These are phyloP conservation scores for Fabrea salina DNA, from an alignment of 169 alveolate genomes.

Conservation along the genomic window DNA sequence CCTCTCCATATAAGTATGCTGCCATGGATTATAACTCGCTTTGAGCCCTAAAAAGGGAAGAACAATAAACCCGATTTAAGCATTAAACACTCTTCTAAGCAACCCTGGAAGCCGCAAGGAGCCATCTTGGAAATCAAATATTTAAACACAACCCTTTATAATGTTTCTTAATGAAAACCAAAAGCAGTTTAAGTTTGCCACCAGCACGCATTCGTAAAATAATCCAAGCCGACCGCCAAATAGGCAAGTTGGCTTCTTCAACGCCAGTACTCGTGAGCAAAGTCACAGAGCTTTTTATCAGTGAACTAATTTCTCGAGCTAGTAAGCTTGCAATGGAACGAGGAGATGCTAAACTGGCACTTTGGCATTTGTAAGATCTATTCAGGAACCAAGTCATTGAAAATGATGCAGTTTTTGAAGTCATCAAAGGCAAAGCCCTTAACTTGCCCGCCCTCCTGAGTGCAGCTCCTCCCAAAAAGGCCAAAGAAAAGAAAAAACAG, in stretches of 20 bases:
- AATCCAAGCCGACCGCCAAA: background rate
- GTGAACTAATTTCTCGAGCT: background rate
- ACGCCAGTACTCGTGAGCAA: conserved; percentile 7
- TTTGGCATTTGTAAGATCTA: conserved; percentile 11
- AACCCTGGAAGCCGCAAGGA: no score
- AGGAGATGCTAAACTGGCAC: conserved; percentile 2
- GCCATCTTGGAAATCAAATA: background rate
- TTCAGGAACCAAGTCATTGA: conserved; percentile 7
- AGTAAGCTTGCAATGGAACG: background rate
- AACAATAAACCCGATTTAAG: no score
- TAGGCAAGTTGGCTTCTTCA: conserved; percentile 12
- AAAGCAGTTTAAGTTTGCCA: background rate
- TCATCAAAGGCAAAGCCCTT: background rate
- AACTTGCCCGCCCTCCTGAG: background rate
- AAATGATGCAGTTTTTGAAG: background rate
- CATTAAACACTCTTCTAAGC: no score
- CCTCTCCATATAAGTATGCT: conserved; percentile 42
- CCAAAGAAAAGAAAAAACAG: background rate
- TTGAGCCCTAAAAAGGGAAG: no score
- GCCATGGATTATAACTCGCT: no score
- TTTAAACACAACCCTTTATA: background rate
- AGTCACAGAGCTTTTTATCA: conserved; percentile 11
- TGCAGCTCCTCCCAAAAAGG: conserved; percentile 1
- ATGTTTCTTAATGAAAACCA: conserved; percentile 11
- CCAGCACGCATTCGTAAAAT: conserved; percentile 8